Conservation (phyloP, 192 early-diverging fungal genomes). For the Umbelopsis isabellina region DNA sequence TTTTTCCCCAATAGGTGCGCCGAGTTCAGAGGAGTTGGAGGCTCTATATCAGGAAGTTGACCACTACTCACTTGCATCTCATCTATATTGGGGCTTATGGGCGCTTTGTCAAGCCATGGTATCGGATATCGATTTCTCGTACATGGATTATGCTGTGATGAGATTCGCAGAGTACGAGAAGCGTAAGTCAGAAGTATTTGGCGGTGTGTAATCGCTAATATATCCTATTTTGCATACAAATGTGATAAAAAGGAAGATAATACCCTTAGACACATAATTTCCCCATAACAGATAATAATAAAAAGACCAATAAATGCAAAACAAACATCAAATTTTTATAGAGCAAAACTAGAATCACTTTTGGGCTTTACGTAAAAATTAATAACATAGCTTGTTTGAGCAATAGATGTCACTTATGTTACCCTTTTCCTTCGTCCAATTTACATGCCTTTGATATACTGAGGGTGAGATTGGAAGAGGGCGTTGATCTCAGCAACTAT, state of each 20-base stretch:
- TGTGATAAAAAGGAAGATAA: too few species aligned
- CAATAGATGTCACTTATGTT: background rate
- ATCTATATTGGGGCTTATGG: slow-evolving; percentile 92
- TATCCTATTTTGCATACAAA: slow-evolving; percentile 12
- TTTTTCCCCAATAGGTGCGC: slow-evolving; percentile 30
- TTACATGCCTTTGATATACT: slow-evolving; percentile 46
- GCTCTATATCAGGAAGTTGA: slow-evolving; percentile 76
- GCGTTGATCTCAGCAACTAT: slow-evolving; percentile 65
- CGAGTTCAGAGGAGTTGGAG: slow-evolving; percentile 56
- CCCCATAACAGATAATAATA: background rate
- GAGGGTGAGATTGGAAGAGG: slow-evolving; percentile 56
- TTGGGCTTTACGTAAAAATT: too few species aligned
- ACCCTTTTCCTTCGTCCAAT: background rate
- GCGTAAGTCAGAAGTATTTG: slow-evolving; percentile 52
- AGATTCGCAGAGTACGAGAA: slow-evolving; percentile 81
- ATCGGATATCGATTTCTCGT: slow-evolving; percentile 96
- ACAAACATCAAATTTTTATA: background rate
- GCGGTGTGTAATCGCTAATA: background rate
- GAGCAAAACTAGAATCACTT: background rate
- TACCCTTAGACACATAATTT: too few species aligned
- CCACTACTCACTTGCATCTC: slow-evolving; percentile 85
- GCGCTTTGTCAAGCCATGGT: slow-evolving; percentile 81
- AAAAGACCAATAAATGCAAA: background rate
- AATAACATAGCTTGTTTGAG: background rate
- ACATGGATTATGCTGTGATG: slow-evolving; percentile 84